phyloP scores from a whole-genome alignment of 495 filamentous ascomycete genomes.

The Penicillium arizonense region DNA sequence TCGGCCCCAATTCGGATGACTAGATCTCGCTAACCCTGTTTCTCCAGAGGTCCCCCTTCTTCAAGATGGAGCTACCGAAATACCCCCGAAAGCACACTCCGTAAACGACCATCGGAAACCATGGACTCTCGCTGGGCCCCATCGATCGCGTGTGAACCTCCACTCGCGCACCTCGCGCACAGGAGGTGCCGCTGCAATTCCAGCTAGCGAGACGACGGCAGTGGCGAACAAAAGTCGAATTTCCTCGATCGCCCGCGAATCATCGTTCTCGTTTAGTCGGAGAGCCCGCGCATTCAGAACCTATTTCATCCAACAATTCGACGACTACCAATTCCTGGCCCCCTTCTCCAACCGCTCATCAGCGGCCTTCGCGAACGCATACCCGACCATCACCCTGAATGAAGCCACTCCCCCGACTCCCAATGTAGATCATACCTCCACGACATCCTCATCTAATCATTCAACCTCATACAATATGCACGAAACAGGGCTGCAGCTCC shows the following conservation, averaged over 20 bases:
- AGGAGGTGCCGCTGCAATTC: constrained; percentile 5
- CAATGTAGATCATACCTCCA: neutral
- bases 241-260: constrained; percentile 16
- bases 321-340: constrained; percentile 27
- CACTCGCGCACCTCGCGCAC: constrained; percentile 8
- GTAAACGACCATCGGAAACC: constrained; percentile 10
- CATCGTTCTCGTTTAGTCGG: constrained; percentile 29
- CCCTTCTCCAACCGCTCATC: constrained; percentile 24
- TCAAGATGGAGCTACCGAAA: constrained; percentile 15
- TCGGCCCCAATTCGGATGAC: no score
- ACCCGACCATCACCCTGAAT: constrained; percentile 12
- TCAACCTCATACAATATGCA: neutral
- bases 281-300: constrained; percentile 36
- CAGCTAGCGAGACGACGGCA: constrained; percentile 17
- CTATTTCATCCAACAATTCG: constrained; percentile 30
- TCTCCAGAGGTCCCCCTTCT: constrained; percentile 22
- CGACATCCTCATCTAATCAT: constrained; percentile 4
- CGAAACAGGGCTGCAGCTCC: constrained; percentile 4
- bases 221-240: constrained; percentile 20
- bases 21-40: no score
- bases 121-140: constrained; percentile 12
- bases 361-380: constrained; percentile 7
- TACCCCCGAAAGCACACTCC: constrained; percentile 5
- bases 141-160: constrained; percentile 15
- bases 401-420: constrained; percentile 13